Conservation (phyloP, 2,329 filamentous ascomycete species). For the Nemania sp. region DNA sequence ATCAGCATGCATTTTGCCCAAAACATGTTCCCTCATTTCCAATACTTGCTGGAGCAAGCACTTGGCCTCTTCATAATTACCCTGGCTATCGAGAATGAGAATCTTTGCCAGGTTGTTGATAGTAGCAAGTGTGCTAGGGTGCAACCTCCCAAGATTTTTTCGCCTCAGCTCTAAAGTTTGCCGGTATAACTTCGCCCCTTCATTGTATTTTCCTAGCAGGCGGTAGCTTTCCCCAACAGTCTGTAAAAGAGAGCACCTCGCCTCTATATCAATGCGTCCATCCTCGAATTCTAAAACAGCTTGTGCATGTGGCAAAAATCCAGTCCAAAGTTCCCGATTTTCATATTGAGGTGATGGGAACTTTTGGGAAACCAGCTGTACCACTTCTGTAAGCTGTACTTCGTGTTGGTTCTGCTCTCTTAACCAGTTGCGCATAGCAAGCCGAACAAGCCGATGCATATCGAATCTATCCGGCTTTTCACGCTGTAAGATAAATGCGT, state of each 20-base stretch:
- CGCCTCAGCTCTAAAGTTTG: not conserved
- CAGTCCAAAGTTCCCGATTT: not conserved
- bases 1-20: not conserved
- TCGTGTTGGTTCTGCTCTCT: not conserved
- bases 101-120: not conserved
- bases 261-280: not conserved
- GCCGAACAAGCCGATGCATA: not conserved
- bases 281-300: not conserved
- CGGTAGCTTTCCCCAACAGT: not conserved
- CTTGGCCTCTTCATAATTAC: not conserved
- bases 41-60: not conserved
- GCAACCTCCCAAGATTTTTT: not conserved
- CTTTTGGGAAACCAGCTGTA: not conserved
- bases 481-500: not conserved
- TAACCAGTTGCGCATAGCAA: not conserved
- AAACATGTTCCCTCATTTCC: not conserved
- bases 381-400: not conserved
- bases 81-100: not conserved
- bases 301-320: not conserved
- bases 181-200: slow-evolving; percentile 27
- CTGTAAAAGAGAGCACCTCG: not conserved
- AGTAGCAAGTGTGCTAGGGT: not conserved
- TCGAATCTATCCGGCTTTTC: not conserved
- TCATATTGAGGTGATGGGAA: not conserved
- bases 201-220: not conserved